Base-by-base conservation (phyloP, 495 filamentous ascomycete genomes). In the Aspergillus ellipticus region DNA sequence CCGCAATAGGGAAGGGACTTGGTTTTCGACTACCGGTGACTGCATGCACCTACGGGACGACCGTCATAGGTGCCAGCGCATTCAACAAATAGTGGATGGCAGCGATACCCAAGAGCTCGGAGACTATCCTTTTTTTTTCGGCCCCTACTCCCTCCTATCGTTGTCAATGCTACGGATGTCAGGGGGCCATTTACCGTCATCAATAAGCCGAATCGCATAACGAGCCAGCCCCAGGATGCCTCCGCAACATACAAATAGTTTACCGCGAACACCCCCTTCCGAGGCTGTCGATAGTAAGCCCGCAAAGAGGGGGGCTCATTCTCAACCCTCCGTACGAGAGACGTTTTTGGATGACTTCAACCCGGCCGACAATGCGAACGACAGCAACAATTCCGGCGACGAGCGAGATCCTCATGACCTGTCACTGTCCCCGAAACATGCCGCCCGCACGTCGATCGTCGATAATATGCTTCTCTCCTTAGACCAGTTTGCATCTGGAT, bases 391-490 rank as follows among this genome's bases (percentile, higher is more conserved):
- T 11, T 74, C 69, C 3, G 70, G 64, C 24, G 75, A 80, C 48
- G 75, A 78, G 52, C 82, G 86, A 47, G 90, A 96, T 67, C 93
- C 92, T 22, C 92, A 96, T 74, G 92, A 96, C 69, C 76, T 96
- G 48, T 91, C 90, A 29, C 75, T 96, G 49, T 84, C 86, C 7
- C 77, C 86, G 47, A 78, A 85, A 53, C 86, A 91, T 66, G 84
- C 87, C 57, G 86, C 85, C 24, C 84, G 92, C 48, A 89, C 91
- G 60, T 96, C 92, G 20, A 84, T 97, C 45, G 88, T 97, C 42
- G 89, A 92, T 69, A 92, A 96, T 64, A 90, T 97, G 84, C 82
- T 97, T 11, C 80, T 92, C 28, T 96, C 92, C 16, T 82, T 97
- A 55, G 90, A 95, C 70, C 87, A 89, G 73, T 82, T 90, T 65